These are phyloP conservation scores for Mollisia scopiformis DNA, from an alignment of 2,329 filamentous ascomycete species.

Conservation along the genomic window DNA sequence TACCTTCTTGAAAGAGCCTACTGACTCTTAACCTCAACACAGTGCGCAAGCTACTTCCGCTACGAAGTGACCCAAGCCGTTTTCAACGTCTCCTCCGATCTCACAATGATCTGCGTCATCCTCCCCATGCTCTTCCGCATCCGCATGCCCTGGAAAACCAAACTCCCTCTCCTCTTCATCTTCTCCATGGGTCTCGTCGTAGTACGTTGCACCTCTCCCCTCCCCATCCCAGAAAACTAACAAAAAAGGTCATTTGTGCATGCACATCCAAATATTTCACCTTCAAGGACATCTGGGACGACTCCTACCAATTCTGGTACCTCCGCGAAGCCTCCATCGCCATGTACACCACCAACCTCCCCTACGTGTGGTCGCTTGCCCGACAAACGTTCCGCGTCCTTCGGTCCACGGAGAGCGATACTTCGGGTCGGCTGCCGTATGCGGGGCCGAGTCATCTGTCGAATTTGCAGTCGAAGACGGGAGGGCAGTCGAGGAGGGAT, in stretches of 20 bases:
- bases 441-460: not conserved
- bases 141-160: conserved; percentile 50
- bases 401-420: not conserved
- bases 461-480: not conserved
- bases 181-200: conserved; percentile 49
- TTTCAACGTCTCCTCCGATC: conserved; percentile 60
- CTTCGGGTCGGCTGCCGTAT: too few relatives aligned
- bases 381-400: conserved; percentile 2
- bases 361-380: conserved; percentile 45
- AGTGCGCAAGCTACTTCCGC: conserved; percentile 54
- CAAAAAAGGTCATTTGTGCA: not conserved
- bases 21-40: too few relatives aligned
- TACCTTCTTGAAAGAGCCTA: too few relatives aligned
- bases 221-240: not conserved
- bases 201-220: conserved; percentile 28
- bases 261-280: conserved; percentile 10
- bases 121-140: conserved; percentile 54
- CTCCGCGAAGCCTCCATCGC: conserved; percentile 52
- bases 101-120: conserved; percentile 58
- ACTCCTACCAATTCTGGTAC: conserved; percentile 45
- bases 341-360: conserved; percentile 53
- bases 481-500: not conserved
- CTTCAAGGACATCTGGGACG: conserved; percentile 14
- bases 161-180: conserved; percentile 49
- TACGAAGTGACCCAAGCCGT: conserved; percentile 58